Evolutionary conservation across 352 stramenopile genomes (phyloP), one percentile per base, ranked within the genome.

Genomic region (Detonula confervacea): DNA sequence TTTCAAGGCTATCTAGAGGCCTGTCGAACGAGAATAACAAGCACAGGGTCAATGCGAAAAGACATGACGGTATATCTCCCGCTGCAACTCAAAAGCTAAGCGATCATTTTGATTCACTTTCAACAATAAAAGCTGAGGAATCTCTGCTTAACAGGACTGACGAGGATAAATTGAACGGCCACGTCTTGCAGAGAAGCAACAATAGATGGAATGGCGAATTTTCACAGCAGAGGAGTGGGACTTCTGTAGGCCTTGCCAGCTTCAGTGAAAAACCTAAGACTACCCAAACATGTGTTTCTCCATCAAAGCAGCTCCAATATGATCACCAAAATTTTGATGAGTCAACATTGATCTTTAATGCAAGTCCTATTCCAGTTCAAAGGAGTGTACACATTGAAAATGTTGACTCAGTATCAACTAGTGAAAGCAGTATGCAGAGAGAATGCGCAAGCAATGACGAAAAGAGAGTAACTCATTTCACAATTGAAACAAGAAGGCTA

Each of bases 101-200:
- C 29, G 18, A 12, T 51, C 22, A 47, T 24, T 65, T 65, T 18
- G 56, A 65, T 51, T 65, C 33, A 47, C 25, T 46, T 14, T 65
- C 56, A 25, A 51, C 56, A 20, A 65, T 65, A 65, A 65, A 65
- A 20, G 56, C 56, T n/a, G 56, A 65, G 16, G 56, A 65, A 16
- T 65, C 44, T 24, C 56, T 65, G n/a, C n/a, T n/a, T n/a, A n/a
- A n/a, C n/a, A n/a, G n/a, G n/a, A n/a, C n/a, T n/a, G n/a, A n/a
- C n/a, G n/a, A n/a, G n/a, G n/a, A n/a, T n/a, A n/a, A n/a, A n/a
- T n/a, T n/a, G n/a, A n/a, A n/a, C n/a, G n/a, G n/a, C n/a, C n/a
- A n/a, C n/a, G n/a, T n/a, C 33, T 65, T 65, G 14, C 30, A 65
- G 27, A 47, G 44, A 18, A 18, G 12, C 5, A 33, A 33, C 18